Conservation (phyloP, 1,284 basidiomycete genomes). For the Leccinum angustisporum region DNA sequence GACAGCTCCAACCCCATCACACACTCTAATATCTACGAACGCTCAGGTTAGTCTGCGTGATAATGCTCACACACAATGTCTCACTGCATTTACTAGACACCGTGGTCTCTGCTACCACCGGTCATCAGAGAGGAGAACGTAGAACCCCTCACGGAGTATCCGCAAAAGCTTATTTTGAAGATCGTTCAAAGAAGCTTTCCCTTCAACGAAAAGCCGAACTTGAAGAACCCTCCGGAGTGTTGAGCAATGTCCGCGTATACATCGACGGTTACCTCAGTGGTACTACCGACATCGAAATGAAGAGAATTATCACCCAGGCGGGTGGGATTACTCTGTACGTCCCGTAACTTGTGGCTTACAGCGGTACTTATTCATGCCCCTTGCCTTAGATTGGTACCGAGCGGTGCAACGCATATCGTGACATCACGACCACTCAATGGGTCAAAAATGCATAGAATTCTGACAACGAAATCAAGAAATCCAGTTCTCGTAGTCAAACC, state of each 20-base stretch:
- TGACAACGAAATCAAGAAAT: slow-evolving; percentile 48
- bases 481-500: slow-evolving; percentile 61
- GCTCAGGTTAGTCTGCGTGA: slow-evolving; percentile 48
- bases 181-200: slow-evolving; percentile 51
- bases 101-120: slow-evolving; percentile 58
- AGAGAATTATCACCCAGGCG: slow-evolving; percentile 52
- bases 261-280: slow-evolving; percentile 65
- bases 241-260: slow-evolving; percentile 52
- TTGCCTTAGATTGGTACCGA: slow-evolving; percentile 45
- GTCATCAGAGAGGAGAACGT: slow-evolving; percentile 68
- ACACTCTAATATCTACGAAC: slow-evolving; percentile 59
- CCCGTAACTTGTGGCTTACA: not conserved
- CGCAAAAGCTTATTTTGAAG: slow-evolving; percentile 40
- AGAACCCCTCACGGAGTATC: slow-evolving; percentile 35
- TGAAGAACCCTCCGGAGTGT: slow-evolving; percentile 32
- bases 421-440: slow-evolving; percentile 67
- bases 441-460: slow-evolving; percentile 60
- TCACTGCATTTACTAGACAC: slow-evolving; percentile 44
- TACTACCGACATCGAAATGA: slow-evolving; percentile 77
- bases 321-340: slow-evolving; percentile 57
- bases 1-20: slow-evolving; percentile 70
- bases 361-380: not conserved
- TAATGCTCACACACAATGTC: not conserved
- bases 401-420: slow-evolving; percentile 68
- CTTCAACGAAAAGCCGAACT: slow-evolving; percentile 45